These are phyloP conservation scores for Scheffersomyces insectosa DNA, from an alignment of 1,139 yeast species.

Conservation along the genomic window DNA sequence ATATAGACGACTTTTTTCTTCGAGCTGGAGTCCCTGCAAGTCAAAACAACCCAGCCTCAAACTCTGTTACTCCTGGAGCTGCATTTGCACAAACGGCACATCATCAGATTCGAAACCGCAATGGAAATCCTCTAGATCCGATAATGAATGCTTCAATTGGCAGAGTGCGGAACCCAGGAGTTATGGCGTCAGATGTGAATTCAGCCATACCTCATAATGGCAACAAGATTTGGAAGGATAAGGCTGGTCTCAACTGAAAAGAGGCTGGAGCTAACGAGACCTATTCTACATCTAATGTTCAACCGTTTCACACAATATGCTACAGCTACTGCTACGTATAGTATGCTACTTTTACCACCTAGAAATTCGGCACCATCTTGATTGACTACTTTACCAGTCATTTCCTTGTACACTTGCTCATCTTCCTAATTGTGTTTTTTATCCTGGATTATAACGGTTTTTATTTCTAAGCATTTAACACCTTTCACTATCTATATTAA, in stretches of 20 bases:
- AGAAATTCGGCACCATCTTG: no score
- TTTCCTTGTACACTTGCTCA: no score
- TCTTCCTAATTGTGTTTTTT: no score
- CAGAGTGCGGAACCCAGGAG: not conserved
- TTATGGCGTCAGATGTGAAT: not conserved
- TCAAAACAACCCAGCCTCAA: slow-evolving; percentile 1
- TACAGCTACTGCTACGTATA: not conserved
- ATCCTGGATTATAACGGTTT: no score
- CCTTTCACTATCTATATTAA: not conserved
- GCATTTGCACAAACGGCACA: not conserved
- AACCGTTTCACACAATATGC: no score
- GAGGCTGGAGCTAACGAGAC: no score
- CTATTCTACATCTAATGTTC: no score
- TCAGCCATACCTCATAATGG: not conserved
- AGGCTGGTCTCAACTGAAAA: not conserved
- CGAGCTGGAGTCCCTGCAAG: slow-evolving; percentile 13
- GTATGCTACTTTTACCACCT: not conserved
- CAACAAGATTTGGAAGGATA: not conserved
- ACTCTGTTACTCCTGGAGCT: not conserved
- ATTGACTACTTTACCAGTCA: no score
- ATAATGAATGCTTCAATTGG: not conserved
- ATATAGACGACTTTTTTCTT: slow-evolving; percentile 39
- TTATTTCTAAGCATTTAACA: no score
- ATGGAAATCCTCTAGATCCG: not conserved
- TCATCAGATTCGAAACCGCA: not conserved